Conservation (phyloP, 2,329 filamentous ascomycete species). For the Beauveria rudraprayagi region DNA sequence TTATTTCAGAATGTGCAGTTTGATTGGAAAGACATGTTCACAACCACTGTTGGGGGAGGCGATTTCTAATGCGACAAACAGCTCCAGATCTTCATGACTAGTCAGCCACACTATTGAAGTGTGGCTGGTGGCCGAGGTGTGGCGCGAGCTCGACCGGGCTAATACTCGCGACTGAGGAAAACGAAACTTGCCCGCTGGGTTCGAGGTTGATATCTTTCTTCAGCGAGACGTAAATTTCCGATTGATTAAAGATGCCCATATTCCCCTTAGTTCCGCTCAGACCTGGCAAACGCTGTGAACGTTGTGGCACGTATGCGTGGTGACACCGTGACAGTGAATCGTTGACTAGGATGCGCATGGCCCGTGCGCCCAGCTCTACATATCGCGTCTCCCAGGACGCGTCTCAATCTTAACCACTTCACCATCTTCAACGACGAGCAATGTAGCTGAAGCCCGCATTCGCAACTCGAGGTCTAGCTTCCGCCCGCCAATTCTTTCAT, state of each 20-base stretch:
- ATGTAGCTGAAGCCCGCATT: neutral
- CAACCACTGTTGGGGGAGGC: neutral
- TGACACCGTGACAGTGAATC: neutral
- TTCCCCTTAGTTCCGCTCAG: neutral
- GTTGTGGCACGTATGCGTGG: too few species aligned
- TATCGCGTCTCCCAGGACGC: slow-evolving; percentile 6
- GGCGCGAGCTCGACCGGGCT: neutral
- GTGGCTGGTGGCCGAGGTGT: neutral
- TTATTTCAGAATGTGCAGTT: neutral
- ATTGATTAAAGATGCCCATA: too few species aligned
- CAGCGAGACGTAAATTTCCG: too few species aligned
- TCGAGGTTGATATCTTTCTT: too few species aligned
- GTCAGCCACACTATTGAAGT: neutral
- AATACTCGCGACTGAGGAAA: neutral
- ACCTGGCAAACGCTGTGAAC: neutral
- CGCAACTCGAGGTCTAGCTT: neutral
- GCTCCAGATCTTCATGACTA: neutral
- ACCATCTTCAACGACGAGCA: neutral
- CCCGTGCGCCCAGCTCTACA: slow-evolving; percentile 1
- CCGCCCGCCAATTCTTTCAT: neutral
- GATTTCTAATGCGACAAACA: neutral
- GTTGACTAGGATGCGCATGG: neutral
- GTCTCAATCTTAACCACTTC: neutral
- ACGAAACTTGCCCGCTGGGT: too few species aligned
- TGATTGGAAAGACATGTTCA: neutral